A percentile compares a stretch with the other conserved stretches of the same genome.
phyloP scores from a whole-genome alignment of 1,284 basidiomycete genomes.

The Austroboletus olivaceoglutinosus region DNA sequence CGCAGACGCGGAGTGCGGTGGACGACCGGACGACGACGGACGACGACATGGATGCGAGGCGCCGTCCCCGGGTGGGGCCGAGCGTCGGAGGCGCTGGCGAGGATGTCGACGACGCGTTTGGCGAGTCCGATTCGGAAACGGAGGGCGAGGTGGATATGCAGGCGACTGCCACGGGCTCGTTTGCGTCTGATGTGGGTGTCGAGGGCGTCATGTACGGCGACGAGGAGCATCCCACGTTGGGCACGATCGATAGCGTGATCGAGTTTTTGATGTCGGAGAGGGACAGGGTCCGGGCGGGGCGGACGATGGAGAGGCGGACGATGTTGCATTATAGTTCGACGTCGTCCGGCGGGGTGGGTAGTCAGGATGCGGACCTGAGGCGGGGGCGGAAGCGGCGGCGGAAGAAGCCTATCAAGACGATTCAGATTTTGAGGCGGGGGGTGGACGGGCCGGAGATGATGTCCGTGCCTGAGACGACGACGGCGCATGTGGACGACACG shows the following conservation, averaged over 20 bases:
- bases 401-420: conserved; percentile 38
- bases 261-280: conserved; percentile 35
- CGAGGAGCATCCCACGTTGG: conserved; percentile 31
- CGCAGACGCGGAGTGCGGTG: conserved; percentile 30
- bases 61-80: neutral
- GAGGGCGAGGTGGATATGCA: conserved; percentile 31
- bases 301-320: conserved; percentile 19
- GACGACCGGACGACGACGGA: conserved; percentile 24
- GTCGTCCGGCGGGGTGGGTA: conserved; percentile 37
- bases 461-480: conserved; percentile 25
- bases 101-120: conserved; percentile 5
- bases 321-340: conserved; percentile 34
- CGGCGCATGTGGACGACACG: conserved; percentile 18
- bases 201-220: conserved; percentile 10
- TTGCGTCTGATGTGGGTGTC: conserved; percentile 19
- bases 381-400: conserved; percentile 47
- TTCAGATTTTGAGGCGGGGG: conserved; percentile 28
- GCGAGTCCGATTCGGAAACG: conserved; percentile 31
- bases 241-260: conserved; percentile 35
- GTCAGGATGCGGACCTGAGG: conserved; percentile 37
- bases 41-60: conserved; percentile 8
- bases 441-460: conserved; percentile 21
- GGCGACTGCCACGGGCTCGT: conserved; percentile 23
- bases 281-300: conserved; percentile 29
- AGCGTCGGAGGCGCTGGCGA: neutral